Percentiles rank a stretch among this genome's conserved stretches.
phyloP scores from a whole-genome alignment of 2,329 filamentous ascomycete genomes.

The Talaromyces amestolkiae region DNA sequence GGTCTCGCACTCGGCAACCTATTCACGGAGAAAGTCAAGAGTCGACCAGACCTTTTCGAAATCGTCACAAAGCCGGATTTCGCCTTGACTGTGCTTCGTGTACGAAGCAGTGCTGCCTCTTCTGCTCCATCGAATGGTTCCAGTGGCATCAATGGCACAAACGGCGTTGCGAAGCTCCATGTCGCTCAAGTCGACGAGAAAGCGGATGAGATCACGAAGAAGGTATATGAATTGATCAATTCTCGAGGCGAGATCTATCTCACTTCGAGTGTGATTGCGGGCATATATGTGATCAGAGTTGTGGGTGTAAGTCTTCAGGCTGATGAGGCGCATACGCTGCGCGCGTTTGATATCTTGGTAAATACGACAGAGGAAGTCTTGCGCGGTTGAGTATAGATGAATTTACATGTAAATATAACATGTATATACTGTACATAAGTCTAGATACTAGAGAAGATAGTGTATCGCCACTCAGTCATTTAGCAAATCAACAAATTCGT shows the following conservation, averaged over 20 bases:
- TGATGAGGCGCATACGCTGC: conserved; percentile 69
- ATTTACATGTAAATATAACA: background rate
- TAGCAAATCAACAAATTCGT: background rate
- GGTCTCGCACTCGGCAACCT: conserved; percentile 67
- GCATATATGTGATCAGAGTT: conserved; percentile 74
- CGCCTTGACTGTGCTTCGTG: conserved; percentile 72
- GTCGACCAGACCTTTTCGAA: conserved; percentile 67
- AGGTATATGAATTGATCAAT: conserved; percentile 74
- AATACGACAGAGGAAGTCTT: conserved; percentile 58
- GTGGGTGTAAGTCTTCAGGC: conserved; percentile 69
- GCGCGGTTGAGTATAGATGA: background rate
- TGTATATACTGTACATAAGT: background rate
- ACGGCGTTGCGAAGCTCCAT: conserved; percentile 29
- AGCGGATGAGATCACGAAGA: conserved; percentile 67
- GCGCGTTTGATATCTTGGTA: conserved; percentile 72
- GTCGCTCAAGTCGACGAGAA: conserved; percentile 46
- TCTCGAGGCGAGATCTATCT: conserved; percentile 74
- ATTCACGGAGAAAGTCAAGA: conserved; percentile 62
- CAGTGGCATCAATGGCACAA: conserved; percentile 23
- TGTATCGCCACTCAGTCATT: background rate
- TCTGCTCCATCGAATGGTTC: conserved; percentile 13
- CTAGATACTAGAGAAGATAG: background rate
- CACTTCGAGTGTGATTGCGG: conserved; percentile 71
- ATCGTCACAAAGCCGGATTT: conserved; percentile 73
- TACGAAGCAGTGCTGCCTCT: conserved; percentile 47